Evolutionary conservation across 1,284 basidiomycete species (phyloP).

Genomic region (Leccinum subrobustum): DNA sequence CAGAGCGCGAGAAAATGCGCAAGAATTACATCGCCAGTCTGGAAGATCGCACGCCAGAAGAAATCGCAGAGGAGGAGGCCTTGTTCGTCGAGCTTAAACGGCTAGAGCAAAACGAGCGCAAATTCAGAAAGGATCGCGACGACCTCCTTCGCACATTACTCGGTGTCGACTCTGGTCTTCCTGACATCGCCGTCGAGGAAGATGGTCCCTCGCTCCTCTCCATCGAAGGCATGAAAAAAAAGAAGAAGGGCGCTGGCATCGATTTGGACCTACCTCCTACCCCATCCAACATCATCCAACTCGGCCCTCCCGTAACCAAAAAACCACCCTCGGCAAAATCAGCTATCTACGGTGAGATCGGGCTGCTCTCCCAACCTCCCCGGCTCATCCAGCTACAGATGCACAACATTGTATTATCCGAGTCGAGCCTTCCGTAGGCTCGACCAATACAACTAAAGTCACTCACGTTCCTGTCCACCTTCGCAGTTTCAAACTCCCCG

Average conservation of each 20-base stretch:
- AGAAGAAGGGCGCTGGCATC: conserved; percentile 40
- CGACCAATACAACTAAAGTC: conserved; percentile 61
- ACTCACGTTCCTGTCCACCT: conserved; percentile 77
- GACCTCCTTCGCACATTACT: conserved; percentile 84
- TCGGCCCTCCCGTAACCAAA: conserved; percentile 45
- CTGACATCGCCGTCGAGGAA: conserved; percentile 69
- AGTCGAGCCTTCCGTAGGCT: conserved; percentile 53
- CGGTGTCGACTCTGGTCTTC: conserved; percentile 82
- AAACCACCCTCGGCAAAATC: conserved; percentile 50
- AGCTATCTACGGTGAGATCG: conserved; percentile 52
- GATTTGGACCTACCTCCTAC: conserved; percentile 60
- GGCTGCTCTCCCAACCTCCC: neutral
- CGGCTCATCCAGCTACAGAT: conserved; percentile 44
- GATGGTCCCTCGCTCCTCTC: conserved; percentile 45
- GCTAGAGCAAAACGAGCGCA: conserved; percentile 89
- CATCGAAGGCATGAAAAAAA: conserved; percentile 46
- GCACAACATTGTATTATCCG: conserved; percentile 74
- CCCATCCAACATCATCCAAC: conserved; percentile 46
- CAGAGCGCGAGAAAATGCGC: conserved; percentile 86
- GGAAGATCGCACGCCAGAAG: conserved; percentile 83
- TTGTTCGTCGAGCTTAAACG: conserved; percentile 93
- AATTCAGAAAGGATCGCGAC: conserved; percentile 88
- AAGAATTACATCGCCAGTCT: conserved; percentile 88
- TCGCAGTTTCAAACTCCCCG: conserved; percentile 80
- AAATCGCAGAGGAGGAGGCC: conserved; percentile 95